These are phyloP conservation scores for Cryptococcus hybrid DNA, from an alignment of 1,284 basidiomycete species.

Conservation along the genomic window DNA sequence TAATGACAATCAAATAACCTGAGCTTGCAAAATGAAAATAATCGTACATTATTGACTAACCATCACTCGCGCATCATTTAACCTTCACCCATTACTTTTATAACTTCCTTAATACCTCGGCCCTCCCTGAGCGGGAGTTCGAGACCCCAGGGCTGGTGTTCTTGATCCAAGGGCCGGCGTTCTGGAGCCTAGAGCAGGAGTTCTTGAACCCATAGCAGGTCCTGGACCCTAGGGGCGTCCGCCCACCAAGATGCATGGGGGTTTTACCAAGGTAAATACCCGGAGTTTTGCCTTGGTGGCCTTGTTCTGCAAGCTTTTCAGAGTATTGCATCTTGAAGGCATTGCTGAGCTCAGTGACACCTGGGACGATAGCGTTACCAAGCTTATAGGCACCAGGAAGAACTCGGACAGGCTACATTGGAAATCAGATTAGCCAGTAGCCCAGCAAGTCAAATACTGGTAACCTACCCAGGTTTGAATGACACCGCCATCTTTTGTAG, in stretches of 20 bases:
- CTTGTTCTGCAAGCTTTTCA: constrained; percentile 30
- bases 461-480: constrained; percentile 79
- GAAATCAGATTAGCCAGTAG: background rate
- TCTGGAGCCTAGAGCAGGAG: background rate
- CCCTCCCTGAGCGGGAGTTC: background rate
- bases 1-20: constrained; percentile 1
- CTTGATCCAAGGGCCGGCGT: constrained; percentile 4
- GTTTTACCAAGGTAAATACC: constrained; percentile 55
- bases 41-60: constrained; percentile 2
- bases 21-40: background rate
- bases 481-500: constrained; percentile 57
- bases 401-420: constrained; percentile 73
- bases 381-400: constrained; percentile 87
- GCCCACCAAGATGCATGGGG: constrained; percentile 57
- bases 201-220: constrained; percentile 5
- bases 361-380: constrained; percentile 80
- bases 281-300: constrained; percentile 69
- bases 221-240: constrained; percentile 57
- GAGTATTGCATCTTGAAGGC: constrained; percentile 86
- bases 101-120: background rate
- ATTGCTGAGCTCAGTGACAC: constrained; percentile 87
- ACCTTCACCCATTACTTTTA: background rate
- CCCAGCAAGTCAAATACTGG: background rate
- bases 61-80: constrained; percentile 46
- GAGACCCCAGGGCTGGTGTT: background rate